Base-by-base conservation (phyloP, 768 basidiomycete genomes). In the Pisolithus sp. region DNA sequence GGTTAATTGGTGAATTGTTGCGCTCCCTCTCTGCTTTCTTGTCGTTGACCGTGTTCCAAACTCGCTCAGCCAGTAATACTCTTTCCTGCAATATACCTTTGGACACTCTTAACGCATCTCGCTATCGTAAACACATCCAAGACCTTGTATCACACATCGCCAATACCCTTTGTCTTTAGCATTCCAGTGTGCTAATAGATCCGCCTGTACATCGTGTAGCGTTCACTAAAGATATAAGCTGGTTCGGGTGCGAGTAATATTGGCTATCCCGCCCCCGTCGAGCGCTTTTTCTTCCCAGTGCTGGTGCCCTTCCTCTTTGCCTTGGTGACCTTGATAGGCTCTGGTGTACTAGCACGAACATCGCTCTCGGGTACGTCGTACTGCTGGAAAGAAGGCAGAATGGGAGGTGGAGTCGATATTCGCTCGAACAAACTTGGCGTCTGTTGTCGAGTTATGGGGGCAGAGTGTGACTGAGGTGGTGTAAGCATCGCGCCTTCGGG, bases 281-380 rank as follows among this genome's bases (percentile, higher is more conserved):
- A 79, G 71, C 80, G 78, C 78, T 85, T 88, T 75, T 86, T 86
- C 71, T 82, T 88, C 38, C 74, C 72, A 23, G 76, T 72, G 28
- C 60, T 55, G 13, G 66, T 51, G 4, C 60, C 67, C 66, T 76
- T 78, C 71, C 89, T 90, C 73, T 86, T 91, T 10, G 78, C 70
- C 39, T 86, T 76, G 3, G 78, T 79, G 43, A 91, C 89, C 61
- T 83, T 86, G 64, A 91, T 88, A 1, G 87, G 80, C 40, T 89
- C 83, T 15, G 78, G 79, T 0, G 76, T 77, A 18, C 79, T 79
- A 1, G 82, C 75, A 37, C 75, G 75, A 21, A 80, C 69, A 23
- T 73, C 67, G 17, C 74, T 69, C 2, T 71, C 75, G 2, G 72
- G 63, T 4, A 74, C 72, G 44, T 83, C 81, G 56, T 85, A 85